Percentiles rank a stretch among this genome's conserved stretches.
Evolutionary conservation across 164 flowering plant genomes (phyloP).

Genomic region (Warburgia ugandensis): DNA sequence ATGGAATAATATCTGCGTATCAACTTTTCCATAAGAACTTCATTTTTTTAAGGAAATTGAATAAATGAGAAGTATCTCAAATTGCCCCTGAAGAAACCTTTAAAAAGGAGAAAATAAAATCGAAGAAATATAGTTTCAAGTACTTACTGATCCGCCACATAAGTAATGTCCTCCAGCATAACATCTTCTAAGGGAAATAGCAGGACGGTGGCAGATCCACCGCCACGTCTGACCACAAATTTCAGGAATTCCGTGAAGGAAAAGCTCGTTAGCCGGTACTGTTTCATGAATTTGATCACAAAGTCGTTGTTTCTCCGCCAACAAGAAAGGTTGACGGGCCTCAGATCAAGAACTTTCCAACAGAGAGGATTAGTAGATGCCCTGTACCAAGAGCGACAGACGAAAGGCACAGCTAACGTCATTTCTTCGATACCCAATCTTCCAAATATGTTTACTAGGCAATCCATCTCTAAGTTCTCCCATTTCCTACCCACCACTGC

Average conservation of each 20-base stretch:
- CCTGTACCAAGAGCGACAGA: constrained; percentile 5
- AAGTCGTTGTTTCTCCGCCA: not conserved
- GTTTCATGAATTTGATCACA: not conserved
- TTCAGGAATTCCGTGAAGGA: not conserved
- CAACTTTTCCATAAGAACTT: too few relatives aligned
- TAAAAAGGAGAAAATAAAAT: too few relatives aligned
- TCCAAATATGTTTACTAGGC: constrained; percentile 4
- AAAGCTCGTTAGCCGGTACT: not conserved
- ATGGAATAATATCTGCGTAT: too few relatives aligned
- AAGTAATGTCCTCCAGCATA: not conserved
- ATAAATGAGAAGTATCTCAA: too few relatives aligned
- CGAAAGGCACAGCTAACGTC: constrained; percentile 3
- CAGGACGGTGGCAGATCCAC: not conserved
- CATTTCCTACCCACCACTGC: constrained; percentile 11
- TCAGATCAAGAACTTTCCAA: constrained; percentile 4
- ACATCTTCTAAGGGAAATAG: not conserved
- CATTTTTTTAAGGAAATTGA: too few relatives aligned
- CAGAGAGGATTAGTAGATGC: constrained; percentile 6
- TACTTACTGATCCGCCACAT: constrained; percentile 1
- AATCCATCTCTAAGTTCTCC: constrained; percentile 3
- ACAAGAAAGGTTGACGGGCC: not conserved
- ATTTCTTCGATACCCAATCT: constrained; percentile 1
- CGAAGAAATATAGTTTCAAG: too few relatives aligned
- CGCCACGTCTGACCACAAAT: not conserved
- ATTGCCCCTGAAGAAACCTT: too few relatives aligned